phyloP scores from a whole-genome alignment of 2,329 filamentous ascomycete genomes.

The Pleurostoma richardsiae region DNA sequence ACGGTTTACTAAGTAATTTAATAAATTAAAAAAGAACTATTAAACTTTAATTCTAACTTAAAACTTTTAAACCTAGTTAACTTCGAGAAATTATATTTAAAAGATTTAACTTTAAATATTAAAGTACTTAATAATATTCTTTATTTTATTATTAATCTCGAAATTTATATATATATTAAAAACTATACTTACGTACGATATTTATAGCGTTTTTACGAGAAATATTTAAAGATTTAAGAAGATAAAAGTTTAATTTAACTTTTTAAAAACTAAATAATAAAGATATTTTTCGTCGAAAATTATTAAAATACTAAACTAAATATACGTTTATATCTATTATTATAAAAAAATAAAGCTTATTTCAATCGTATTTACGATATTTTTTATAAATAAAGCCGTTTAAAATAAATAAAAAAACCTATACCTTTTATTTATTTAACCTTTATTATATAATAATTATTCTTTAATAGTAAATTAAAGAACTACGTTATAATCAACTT shows the following conservation, averaged over 20 bases:
- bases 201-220: background rate
- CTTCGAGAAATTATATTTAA: too few relatives aligned
- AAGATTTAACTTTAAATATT: background rate
- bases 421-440: too few relatives aligned
- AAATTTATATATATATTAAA: background rate
- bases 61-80: too few relatives aligned
- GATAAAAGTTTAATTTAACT: background rate
- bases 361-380: background rate
- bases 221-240: background rate
- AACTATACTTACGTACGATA: background rate
- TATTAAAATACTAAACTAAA: conserved; percentile 1
- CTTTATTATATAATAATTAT: too few relatives aligned
- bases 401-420: background rate
- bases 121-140: too few relatives aligned
- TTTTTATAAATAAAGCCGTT: background rate
- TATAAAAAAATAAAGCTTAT: background rate
- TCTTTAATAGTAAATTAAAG: too few relatives aligned
- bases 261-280: background rate
- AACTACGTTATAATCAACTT: background rate
- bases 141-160: background rate
- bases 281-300: background rate
- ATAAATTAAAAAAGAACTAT: background rate
- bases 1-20: background rate
- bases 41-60: background rate
- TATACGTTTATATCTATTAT: background rate